Evolutionary conservation across 1,284 basidiomycete genomes (phyloP).

Genomic region (Pterulicium gracile): DNA sequence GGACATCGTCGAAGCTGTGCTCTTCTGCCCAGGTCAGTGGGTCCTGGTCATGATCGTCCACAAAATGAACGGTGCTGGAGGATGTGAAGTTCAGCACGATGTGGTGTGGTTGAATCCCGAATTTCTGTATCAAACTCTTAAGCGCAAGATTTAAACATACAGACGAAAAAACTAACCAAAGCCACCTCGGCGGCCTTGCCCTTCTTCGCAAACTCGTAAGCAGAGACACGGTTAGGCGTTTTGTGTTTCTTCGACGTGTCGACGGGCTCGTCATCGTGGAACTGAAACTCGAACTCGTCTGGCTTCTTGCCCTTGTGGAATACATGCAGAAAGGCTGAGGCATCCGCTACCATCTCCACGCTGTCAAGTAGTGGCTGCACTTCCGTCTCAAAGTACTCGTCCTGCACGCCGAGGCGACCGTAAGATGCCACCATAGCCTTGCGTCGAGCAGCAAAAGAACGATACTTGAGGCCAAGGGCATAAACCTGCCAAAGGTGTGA

Average conservation of each 20-base stretch:
- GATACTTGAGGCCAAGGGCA: slow-evolving; percentile 75
- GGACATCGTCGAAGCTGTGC: slow-evolving; percentile 57
- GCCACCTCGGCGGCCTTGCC: slow-evolving; percentile 69
- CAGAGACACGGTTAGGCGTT: slow-evolving; percentile 76
- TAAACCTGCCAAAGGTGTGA: slow-evolving; percentile 87
- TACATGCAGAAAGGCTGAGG: slow-evolving; percentile 85
- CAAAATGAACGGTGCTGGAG: slow-evolving; percentile 48
- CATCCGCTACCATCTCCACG: slow-evolving; percentile 87
- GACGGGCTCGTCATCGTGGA: slow-evolving; percentile 53
- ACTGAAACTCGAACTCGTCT: slow-evolving; percentile 47
- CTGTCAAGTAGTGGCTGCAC: slow-evolving; percentile 54
- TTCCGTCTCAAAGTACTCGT: slow-evolving; percentile 66
- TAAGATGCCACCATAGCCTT: slow-evolving; percentile 57
- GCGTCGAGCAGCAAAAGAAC: slow-evolving; percentile 72
- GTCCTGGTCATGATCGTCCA: slow-evolving; percentile 71
- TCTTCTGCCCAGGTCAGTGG: slow-evolving; percentile 69
- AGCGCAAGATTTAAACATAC: slow-evolving; percentile 4
- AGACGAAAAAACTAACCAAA: slow-evolving; percentile 34
- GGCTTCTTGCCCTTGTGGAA: slow-evolving; percentile 75
- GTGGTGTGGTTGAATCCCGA: slow-evolving; percentile 71
- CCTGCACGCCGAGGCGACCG: slow-evolving; percentile 46
- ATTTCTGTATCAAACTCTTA: slow-evolving; percentile 37
- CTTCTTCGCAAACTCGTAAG: slow-evolving; percentile 80
- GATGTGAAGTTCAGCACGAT: slow-evolving; percentile 73
- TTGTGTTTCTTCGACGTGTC: slow-evolving; percentile 57